phyloP scores from a whole-genome alignment of 2,329 filamentous ascomycete genomes.

The Aspergillus sp. region DNA sequence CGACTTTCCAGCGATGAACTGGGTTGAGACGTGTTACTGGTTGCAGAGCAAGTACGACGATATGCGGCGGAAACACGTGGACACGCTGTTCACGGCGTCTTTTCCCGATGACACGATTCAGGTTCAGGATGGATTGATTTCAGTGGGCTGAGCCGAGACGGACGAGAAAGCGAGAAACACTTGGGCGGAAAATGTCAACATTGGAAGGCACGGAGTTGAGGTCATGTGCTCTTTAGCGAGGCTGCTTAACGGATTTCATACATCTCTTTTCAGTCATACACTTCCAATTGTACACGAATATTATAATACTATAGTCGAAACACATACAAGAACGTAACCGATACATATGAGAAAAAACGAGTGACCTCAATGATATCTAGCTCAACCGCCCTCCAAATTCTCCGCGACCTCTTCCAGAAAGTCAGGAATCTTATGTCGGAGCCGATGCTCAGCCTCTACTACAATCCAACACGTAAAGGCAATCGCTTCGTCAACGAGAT shows the following conservation, averaged over 20 bases:
- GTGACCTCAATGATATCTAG: neutral
- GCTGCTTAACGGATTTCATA: neutral
- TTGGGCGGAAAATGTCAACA: neutral
- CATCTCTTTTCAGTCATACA: neutral
- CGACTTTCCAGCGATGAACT: conserved; percentile 26
- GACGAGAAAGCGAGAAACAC: neutral
- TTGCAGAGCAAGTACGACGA: conserved; percentile 15
- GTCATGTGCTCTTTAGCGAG: conserved; percentile 1
- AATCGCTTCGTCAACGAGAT: conserved; percentile 13
- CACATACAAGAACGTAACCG: neutral
- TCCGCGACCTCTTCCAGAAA: conserved; percentile 12
- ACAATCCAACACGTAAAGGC: conserved; percentile 16
- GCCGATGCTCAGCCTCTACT: conserved; percentile 15
- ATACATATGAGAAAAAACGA: neutral
- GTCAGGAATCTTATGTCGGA: conserved; percentile 14
- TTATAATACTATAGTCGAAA: neutral
- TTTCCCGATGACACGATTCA: neutral
- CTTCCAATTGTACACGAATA: neutral
- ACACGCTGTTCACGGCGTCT: neutral
- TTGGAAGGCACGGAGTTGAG: neutral
- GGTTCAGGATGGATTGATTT: no score
- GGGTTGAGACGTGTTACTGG: conserved; percentile 17
- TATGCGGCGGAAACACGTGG: neutral
- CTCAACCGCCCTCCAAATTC: conserved; percentile 2
- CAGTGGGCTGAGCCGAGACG: neutral